Evolutionary conservation across 495 filamentous ascomycete species (phyloP).

Genomic region (Pseudevernia furfuracea): DNA sequence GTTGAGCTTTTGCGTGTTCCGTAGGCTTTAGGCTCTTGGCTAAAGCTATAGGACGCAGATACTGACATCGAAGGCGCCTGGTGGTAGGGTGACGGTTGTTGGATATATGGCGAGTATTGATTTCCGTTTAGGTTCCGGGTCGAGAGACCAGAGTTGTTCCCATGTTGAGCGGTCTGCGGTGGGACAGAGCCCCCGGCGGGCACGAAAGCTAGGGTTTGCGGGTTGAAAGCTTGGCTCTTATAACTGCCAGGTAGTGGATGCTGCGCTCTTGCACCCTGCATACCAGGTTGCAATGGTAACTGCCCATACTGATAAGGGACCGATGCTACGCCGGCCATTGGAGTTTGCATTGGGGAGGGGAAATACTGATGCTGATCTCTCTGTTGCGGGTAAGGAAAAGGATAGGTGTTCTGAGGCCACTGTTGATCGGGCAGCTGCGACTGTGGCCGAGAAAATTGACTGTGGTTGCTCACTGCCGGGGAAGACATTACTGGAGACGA

Average conservation of each 20-base stretch:
- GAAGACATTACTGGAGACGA: slow-evolving; percentile 38
- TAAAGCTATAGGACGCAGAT: slow-evolving; percentile 8
- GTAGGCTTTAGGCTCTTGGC: slow-evolving; percentile 17
- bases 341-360: slow-evolving; percentile 13
- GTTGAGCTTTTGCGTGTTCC: slow-evolving; percentile 26
- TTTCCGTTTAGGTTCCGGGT: slow-evolving; percentile 34
- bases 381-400: slow-evolving; percentile 22
- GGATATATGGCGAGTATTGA: slow-evolving; percentile 34
- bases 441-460: slow-evolving; percentile 21
- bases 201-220: slow-evolving; percentile 83
- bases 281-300: slow-evolving; percentile 63
- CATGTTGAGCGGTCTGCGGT: slow-evolving; percentile 24
- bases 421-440: slow-evolving; percentile 23
- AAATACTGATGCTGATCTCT: slow-evolving; percentile 23
- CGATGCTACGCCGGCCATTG: slow-evolving; percentile 3
- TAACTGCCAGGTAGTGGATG: slow-evolving; percentile 78
- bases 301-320: slow-evolving; percentile 67
- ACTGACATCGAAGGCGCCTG: slow-evolving; percentile 10
- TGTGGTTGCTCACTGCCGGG: slow-evolving; percentile 39
- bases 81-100: slow-evolving; percentile 33
- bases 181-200: slow-evolving; percentile 35
- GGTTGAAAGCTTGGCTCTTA: slow-evolving; percentile 80
- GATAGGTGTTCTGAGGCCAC: slow-evolving; percentile 22
- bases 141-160: slow-evolving; percentile 23
- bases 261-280: slow-evolving; percentile 50